phyloP scores from a whole-genome alignment of 208 protist species.

The Leishmania gerbilli region DNA sequence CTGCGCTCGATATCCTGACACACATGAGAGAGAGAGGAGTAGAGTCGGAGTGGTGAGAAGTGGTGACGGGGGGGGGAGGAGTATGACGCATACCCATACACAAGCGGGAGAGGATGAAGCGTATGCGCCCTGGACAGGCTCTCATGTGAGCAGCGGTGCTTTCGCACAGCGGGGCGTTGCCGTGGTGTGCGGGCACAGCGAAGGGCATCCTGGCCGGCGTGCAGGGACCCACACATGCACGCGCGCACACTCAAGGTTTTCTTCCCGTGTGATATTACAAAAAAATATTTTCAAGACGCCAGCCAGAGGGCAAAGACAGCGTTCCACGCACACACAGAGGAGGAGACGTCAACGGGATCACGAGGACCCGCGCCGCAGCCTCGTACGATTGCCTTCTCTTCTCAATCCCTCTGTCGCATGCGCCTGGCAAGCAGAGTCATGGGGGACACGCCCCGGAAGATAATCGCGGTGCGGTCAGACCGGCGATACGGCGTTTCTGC shows the following conservation, averaged over 20 bases:
- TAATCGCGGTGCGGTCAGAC: constrained; percentile 71
- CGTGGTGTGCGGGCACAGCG: background rate
- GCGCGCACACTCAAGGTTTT: background rate
- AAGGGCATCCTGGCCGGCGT: background rate
- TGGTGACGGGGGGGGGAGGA: background rate
- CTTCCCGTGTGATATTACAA: background rate
- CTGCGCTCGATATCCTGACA: background rate
- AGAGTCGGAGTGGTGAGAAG: background rate
- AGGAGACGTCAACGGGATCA: background rate
- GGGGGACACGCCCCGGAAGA: constrained; percentile 80
- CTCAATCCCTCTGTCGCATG: constrained; percentile 23
- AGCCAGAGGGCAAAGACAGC: background rate
- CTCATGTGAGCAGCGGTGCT: background rate
- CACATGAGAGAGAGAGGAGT: background rate
- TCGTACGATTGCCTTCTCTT: background rate
- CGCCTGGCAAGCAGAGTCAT: constrained; percentile 67
- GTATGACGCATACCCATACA: background rate
- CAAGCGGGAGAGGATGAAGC: background rate
- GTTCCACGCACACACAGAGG: background rate
- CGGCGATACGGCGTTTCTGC: constrained; percentile 48
- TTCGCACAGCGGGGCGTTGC: background rate
- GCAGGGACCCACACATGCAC: background rate
- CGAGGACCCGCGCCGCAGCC: background rate
- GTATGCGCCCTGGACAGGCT: background rate
- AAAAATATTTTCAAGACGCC: background rate